Percentiles rank a stretch among this genome's conserved stretches.
phyloP scores from a whole-genome alignment of 768 basidiomycete genomes.

The Xerocomus spinulosus region DNA sequence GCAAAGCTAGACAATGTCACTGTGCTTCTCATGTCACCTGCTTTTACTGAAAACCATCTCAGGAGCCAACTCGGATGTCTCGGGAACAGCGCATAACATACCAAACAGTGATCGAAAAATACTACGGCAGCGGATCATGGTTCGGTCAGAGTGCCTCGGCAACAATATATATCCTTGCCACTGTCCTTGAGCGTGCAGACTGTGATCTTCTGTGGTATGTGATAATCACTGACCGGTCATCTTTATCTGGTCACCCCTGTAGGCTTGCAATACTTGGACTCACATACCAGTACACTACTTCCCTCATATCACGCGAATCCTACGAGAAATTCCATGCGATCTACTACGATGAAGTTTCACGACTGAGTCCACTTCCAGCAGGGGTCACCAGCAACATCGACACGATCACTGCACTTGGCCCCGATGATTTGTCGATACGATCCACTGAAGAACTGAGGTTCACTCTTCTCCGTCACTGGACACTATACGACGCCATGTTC shows the following conservation, averaged over 20 bases:
- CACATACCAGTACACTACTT: conserved; percentile 86
- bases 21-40: not conserved
- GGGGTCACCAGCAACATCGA: conserved; percentile 34
- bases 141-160: conserved; percentile 88
- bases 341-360: conserved; percentile 88
- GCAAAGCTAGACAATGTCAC: conserved; percentile 49
- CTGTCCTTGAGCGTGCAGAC: conserved; percentile 86
- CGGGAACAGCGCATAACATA: conserved; percentile 67
- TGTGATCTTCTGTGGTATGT: conserved; percentile 88
- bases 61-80: conserved; percentile 57
- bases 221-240: not conserved
- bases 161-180: conserved; percentile 85
- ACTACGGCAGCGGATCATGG: conserved; percentile 82
- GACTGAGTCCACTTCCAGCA: conserved; percentile 69
- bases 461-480: conserved; percentile 96
- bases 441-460: conserved; percentile 89
- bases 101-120: conserved; percentile 63
- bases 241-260: conserved; percentile 6
- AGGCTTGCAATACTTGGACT: conserved; percentile 93
- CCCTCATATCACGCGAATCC: conserved; percentile 78
- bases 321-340: conserved; percentile 81
- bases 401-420: conserved; percentile 51
- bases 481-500: conserved; percentile 94
- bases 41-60: conserved; percentile 6
- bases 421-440: conserved; percentile 82